These are phyloP conservation scores for Tubosaeta brunneosetosa DNA, from an alignment of 768 basidiomycete species.

Conservation along the genomic window DNA sequence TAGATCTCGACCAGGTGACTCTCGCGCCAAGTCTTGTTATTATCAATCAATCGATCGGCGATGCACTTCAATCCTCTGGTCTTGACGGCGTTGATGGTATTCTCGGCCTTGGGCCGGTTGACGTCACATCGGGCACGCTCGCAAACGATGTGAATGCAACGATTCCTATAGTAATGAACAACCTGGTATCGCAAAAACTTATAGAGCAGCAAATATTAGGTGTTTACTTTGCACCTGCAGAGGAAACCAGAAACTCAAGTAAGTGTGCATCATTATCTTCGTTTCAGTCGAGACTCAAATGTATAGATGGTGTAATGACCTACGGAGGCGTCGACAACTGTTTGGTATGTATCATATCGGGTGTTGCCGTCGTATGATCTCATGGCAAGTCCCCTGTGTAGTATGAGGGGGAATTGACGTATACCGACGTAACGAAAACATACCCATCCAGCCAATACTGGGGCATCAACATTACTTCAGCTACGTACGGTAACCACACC, in stretches of 20 bases:
- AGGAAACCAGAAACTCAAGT: conserved; percentile 9
- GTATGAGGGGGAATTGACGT: conserved; percentile 18
- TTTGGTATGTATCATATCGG: conserved; percentile 4
- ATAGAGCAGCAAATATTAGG: conserved; percentile 13
- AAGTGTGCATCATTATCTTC: not conserved
- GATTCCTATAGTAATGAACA: conserved; percentile 23
- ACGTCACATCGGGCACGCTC: conserved; percentile 7
- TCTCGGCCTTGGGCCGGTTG: conserved; percentile 20
- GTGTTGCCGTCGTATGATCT: not conserved
- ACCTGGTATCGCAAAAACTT: conserved; percentile 15
- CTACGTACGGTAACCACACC: conserved; percentile 6
- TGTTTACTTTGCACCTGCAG: conserved; percentile 19
- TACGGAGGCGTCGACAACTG: conserved; percentile 12
- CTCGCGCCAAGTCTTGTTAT: conserved; percentile 19
- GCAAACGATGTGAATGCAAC: not conserved
- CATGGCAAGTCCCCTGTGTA: not conserved
- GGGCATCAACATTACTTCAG: conserved; percentile 21
- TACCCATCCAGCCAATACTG: conserved; percentile 15
- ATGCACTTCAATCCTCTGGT: conserved; percentile 4
- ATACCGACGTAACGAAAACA: conserved; percentile 20
- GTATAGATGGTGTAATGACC: conserved; percentile 14
- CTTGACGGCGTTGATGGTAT: conserved; percentile 22
- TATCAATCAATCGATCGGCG: conserved; percentile 24
- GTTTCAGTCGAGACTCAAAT: not conserved
- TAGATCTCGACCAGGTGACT: conserved; percentile 20